Percentiles rank a stretch among this genome's conserved stretches.
Conservation (phyloP, 164 flowering plant species). For the Vitis rotundifolia region DNA sequence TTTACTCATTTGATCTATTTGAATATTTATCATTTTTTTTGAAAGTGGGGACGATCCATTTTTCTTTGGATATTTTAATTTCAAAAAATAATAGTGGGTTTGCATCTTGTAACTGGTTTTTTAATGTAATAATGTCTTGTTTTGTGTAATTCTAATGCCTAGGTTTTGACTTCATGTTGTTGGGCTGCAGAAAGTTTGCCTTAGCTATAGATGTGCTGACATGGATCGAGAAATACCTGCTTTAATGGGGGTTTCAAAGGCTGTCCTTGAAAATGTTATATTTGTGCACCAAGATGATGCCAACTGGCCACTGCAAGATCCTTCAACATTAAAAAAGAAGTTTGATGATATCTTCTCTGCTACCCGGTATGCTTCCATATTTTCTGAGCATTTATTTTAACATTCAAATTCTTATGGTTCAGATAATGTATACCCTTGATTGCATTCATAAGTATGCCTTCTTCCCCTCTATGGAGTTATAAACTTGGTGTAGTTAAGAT, state of each 20-base stretch:
- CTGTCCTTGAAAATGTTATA: constrained; percentile 92
- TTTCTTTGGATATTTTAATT: not conserved
- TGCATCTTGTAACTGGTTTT: not conserved
- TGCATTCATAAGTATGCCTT: no score
- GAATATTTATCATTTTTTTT: not conserved
- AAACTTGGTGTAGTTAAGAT: no score
- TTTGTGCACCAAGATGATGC: constrained; percentile 99
- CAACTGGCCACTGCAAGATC: constrained; percentile 98
- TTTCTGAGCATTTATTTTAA: not conserved
- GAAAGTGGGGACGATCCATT: not conserved
- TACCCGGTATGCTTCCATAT: constrained; percentile 55
- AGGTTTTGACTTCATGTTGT: not conserved
- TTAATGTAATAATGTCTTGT: not conserved
- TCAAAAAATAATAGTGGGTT: not conserved
- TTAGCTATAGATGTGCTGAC: constrained; percentile 99
- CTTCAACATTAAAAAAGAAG: constrained; percentile 92
- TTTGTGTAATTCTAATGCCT: not conserved
- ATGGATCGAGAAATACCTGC: constrained; percentile 98
- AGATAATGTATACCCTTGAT: no score
- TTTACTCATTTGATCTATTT: not conserved
- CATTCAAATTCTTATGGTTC: no score
- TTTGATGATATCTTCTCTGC: constrained; percentile 99
- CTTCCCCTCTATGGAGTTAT: no score
- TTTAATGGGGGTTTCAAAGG: constrained; percentile 98
- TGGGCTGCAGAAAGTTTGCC: constrained; percentile 88